Evolutionary conservation across 306 rosid species (phyloP).

Genomic region (Calophaca sinica): DNA sequence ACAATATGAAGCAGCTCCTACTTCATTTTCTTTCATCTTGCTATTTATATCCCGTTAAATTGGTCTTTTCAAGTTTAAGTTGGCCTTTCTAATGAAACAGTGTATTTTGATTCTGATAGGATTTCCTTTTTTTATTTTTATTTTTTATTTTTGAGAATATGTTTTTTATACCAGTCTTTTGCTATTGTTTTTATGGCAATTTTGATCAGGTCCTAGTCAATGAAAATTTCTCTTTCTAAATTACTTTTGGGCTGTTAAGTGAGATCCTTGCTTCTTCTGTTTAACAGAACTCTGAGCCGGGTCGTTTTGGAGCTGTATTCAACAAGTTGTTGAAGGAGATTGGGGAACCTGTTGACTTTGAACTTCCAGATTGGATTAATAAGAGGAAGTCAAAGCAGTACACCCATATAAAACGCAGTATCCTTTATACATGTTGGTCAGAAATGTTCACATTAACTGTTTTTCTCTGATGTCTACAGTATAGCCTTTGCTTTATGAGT

Average conservation of each 20-base stretch:
- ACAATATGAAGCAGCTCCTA: background rate
- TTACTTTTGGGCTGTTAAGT: slow-evolving; percentile 28
- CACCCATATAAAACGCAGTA: slow-evolving; percentile 88
- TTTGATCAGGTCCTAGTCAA: slow-evolving; percentile 5
- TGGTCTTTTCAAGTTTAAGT: too few relatives aligned
- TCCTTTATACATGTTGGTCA: slow-evolving; percentile 58
- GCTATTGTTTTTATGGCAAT: background rate
- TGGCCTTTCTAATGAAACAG: background rate
- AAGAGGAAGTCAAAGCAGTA: slow-evolving; percentile 69
- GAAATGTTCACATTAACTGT: background rate
- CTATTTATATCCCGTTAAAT: background rate
- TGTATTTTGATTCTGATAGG: slow-evolving; percentile 27
- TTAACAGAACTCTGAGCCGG: slow-evolving; percentile 70
- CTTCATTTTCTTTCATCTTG: slow-evolving; percentile 11
- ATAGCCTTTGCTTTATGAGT: slow-evolving; percentile 1
- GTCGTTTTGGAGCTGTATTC: slow-evolving; percentile 64
- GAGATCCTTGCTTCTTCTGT: slow-evolving; percentile 44
- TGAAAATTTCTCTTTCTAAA: background rate
- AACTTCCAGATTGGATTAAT: slow-evolving; percentile 78
- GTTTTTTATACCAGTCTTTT: slow-evolving; percentile 1
- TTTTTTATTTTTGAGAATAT: background rate
- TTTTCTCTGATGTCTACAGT: slow-evolving; percentile 6
- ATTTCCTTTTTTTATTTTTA: background rate
- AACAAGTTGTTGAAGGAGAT: slow-evolving; percentile 74
- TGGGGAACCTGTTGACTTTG: slow-evolving; percentile 81